These are phyloP conservation scores for Dimocarpus longan DNA, from an alignment of 345 rosid species.

Conservation along the genomic window DNA sequence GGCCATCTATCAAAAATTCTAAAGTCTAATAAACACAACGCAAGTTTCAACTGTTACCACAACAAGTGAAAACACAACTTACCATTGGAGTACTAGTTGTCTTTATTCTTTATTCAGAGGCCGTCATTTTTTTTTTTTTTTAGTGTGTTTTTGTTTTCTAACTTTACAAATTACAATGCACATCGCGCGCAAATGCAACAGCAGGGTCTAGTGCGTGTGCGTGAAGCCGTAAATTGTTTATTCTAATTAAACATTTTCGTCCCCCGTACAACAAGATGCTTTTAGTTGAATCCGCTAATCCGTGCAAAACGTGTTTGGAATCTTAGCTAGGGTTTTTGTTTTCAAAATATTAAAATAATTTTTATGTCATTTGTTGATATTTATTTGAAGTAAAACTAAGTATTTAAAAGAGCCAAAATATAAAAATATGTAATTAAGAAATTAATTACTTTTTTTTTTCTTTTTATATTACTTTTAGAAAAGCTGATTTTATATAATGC, in stretches of 20 bases:
- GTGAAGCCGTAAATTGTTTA: neutral
- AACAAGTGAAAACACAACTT: neutral
- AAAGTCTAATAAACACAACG: neutral
- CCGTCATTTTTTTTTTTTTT: no score
- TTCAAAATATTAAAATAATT: no score
- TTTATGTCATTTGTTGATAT: no score
- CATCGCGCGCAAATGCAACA: no score
- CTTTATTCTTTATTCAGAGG: no score
- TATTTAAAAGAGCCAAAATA: neutral
- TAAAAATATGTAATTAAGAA: neutral
- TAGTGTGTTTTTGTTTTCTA: neutral
- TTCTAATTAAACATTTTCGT: neutral
- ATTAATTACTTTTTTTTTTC: neutral
- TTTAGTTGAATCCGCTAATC: neutral
- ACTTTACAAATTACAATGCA: no score
- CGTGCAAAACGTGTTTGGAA: neutral
- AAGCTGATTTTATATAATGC: neutral
- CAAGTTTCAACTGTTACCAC: no score
- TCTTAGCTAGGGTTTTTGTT: neutral
- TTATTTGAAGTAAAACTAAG: no score
- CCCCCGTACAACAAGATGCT: neutral
- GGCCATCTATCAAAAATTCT: neutral
- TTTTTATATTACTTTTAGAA: neutral
- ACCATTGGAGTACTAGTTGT: neutral
- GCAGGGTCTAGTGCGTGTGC: neutral